Evolutionary conservation across 2,329 filamentous ascomycete species (phyloP).

Genomic region (Diaporthe ampelina): DNA sequence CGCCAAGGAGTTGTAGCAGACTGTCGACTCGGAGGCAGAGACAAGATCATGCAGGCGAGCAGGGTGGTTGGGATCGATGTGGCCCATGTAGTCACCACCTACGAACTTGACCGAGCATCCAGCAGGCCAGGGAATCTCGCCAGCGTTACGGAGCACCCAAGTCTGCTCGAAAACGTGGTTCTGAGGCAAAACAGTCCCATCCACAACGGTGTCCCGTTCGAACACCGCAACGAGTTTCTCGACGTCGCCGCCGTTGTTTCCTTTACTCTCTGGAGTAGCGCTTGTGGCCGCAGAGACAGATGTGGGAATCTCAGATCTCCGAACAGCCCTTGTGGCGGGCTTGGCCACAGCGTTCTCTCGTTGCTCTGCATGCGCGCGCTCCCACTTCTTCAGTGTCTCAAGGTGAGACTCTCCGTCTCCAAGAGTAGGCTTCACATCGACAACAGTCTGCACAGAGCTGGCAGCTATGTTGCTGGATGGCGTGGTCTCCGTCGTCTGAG

Average conservation of each 20-base stretch:
- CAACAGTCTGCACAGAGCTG: constrained; percentile 77
- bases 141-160: constrained; percentile 91
- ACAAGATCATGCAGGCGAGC: constrained; percentile 83
- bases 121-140: constrained; percentile 83
- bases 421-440: constrained; percentile 75
- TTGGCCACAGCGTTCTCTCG: neutral
- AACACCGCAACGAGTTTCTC: constrained; percentile 71
- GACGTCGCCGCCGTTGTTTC: neutral
- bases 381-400: constrained; percentile 5
- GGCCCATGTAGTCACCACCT: constrained; percentile 96
- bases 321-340: neutral
- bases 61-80: constrained; percentile 84
- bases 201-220: constrained; percentile 81
- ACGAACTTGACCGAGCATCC: constrained; percentile 93
- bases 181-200: constrained; percentile 80
- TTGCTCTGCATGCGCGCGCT: neutral
- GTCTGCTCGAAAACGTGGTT: constrained; percentile 87
- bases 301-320: constrained; percentile 33
- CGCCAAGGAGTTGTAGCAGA: constrained; percentile 76
- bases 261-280: constrained; percentile 40
- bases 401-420: constrained; percentile 48
- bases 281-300: constrained; percentile 15
- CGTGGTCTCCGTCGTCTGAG: constrained; percentile 66
- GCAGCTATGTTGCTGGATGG: constrained; percentile 62
- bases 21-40: constrained; percentile 85